These are phyloP conservation scores for Candida rishiriensis DNA, from an alignment of 805 yeast genomes.

Conservation along the genomic window DNA sequence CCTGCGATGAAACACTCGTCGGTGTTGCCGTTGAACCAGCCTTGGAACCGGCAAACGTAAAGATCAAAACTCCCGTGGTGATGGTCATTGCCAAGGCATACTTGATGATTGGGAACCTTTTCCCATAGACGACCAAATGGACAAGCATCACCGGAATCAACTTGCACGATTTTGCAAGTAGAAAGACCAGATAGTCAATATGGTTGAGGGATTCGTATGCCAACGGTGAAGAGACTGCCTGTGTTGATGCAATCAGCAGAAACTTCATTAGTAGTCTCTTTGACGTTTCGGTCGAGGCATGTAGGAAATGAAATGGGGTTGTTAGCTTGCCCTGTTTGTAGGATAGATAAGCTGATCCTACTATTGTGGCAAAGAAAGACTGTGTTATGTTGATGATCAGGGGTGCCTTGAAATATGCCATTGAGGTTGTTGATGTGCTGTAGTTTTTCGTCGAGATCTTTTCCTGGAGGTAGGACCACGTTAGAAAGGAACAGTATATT, in stretches of 20 bases:
- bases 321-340: conserved; percentile 28
- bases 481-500: conserved; percentile 77
- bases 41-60: conserved; percentile 46
- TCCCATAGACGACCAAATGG: conserved; percentile 65
- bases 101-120: conserved; percentile 69
- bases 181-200: conserved; percentile 79
- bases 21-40: conserved; percentile 14
- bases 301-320: conserved; percentile 32
- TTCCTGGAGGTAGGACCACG: conserved; percentile 94
- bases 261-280: conserved; percentile 32
- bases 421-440: conserved; percentile 41
- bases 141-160: conserved; percentile 91
- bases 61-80: conserved; percentile 76
- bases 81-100: conserved; percentile 74
- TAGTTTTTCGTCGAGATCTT: conserved; percentile 75
- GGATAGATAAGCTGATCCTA: conserved; percentile 59
- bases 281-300: conserved; percentile 23
- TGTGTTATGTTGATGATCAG: conserved; percentile 74
- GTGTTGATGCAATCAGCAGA: conserved; percentile 60
- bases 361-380: conserved; percentile 62
- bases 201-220: conserved; percentile 75
- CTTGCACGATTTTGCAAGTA: conserved; percentile 90
- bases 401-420: conserved; percentile 59
- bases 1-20: conserved; percentile 32
- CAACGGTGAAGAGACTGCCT: conserved; percentile 77